Evolutionary conservation across 495 filamentous ascomycete species (phyloP).

Genomic region (Daldinia grandis): DNA sequence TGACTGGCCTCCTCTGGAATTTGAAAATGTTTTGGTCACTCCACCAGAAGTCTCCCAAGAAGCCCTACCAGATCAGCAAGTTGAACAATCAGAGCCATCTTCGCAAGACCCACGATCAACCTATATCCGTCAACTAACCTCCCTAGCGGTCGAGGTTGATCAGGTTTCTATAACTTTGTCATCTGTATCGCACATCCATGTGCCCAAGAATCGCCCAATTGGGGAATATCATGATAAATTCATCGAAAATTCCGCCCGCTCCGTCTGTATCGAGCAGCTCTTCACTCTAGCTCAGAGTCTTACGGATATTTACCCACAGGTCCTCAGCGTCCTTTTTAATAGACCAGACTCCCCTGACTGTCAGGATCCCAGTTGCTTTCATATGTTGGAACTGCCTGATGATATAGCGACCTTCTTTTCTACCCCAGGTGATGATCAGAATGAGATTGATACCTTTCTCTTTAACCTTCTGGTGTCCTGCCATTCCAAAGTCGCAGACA

Average conservation of each 20-base stretch:
- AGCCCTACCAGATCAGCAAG: background rate
- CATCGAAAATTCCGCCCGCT: conserved; percentile 8
- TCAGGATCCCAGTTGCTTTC: conserved; percentile 33
- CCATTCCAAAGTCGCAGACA: conserved; percentile 46
- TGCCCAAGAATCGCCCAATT: conserved; percentile 18
- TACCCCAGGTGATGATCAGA: conserved; percentile 3
- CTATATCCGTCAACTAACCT: conserved; percentile 31
- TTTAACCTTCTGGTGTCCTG: conserved; percentile 47
- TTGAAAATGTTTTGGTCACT: conserved; percentile 10
- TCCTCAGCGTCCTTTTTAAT: conserved; percentile 32
- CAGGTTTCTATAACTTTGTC: conserved; percentile 19
- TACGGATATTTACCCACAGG: conserved; percentile 45
- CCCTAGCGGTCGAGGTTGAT: conserved; percentile 38
- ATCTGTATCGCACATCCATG: conserved; percentile 22
- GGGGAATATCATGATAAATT: conserved; percentile 24
- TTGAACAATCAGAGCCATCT: conserved; percentile 20
- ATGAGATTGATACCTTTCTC: conserved; percentile 43
- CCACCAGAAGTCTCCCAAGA: conserved; percentile 8
- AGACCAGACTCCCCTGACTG: conserved; percentile 18
- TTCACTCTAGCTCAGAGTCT: conserved; percentile 46
- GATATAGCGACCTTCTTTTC: conserved; percentile 24
- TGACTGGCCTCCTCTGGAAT: conserved; percentile 32
- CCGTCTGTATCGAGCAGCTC: conserved; percentile 35
- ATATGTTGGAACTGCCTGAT: conserved; percentile 17
- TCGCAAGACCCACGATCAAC: conserved; percentile 29